Conservation (phyloP, 805 yeast species). For the Pichia scutulata region DNA sequence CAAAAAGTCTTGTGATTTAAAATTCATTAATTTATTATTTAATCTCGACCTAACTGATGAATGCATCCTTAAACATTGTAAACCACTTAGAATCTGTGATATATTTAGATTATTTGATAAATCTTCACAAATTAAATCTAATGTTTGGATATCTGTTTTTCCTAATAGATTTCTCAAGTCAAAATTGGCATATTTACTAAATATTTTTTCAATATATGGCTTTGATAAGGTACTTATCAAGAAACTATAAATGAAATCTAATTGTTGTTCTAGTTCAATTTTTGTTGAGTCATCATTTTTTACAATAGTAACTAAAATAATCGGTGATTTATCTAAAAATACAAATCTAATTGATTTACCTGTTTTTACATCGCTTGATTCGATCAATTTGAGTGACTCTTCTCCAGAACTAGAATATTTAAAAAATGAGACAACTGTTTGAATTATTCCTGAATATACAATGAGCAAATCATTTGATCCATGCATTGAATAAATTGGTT, state of each 20-base stretch:
- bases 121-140: conserved; percentile 54
- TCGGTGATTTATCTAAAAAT: conserved; percentile 56
- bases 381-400: conserved; percentile 42
- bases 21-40: conserved; percentile 44
- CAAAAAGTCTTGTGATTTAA: conserved; percentile 47
- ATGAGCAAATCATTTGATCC: conserved; percentile 62
- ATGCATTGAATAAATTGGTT: conserved; percentile 74
- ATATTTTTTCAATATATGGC: conserved; percentile 64
- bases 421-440: conserved; percentile 70
- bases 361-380: conserved; percentile 29
- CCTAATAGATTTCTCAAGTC: conserved; percentile 74
- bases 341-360: conserved; percentile 41
- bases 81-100: conserved; percentile 53
- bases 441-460: conserved; percentile 72
- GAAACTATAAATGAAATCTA: conserved; percentile 68
- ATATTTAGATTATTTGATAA: conserved; percentile 47
- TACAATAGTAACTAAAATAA: conserved; percentile 66
- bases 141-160: conserved; percentile 62
- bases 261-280: conserved; percentile 48
- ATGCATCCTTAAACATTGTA: conserved; percentile 55
- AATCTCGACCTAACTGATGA: conserved; percentile 51
- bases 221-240: conserved; percentile 77
- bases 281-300: conserved; percentile 42
- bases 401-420: conserved; percentile 32
- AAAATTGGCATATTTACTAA: conserved; percentile 64